Conservation (phyloP, 2,329 filamentous ascomycete genomes). For the Fusarium euwallaceae region DNA sequence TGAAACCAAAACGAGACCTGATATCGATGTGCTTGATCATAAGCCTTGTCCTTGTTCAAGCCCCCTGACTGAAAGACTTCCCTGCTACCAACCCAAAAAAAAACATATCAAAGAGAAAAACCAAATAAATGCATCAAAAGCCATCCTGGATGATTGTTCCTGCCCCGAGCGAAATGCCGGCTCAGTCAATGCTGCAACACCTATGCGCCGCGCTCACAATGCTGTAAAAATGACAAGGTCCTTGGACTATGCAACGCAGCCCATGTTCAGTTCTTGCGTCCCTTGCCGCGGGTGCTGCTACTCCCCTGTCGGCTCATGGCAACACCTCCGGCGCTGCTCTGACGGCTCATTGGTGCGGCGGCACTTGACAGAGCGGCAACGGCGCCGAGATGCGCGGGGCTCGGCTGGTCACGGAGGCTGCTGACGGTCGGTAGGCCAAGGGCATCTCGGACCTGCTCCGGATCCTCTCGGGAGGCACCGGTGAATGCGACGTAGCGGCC, state of each 20-base stretch:
- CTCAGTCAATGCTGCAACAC: conserved; percentile 24
- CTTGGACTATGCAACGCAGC: conserved; percentile 7
- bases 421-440: conserved; percentile 62
- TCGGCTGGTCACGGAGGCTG: conserved; percentile 58
- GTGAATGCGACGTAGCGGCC: conserved; percentile 64
- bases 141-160: conserved; percentile 5
- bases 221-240: conserved; percentile 39
- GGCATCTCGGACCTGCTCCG: conserved; percentile 63
- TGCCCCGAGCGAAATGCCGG: neutral
- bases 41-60: conserved; percentile 4
- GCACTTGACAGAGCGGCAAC: conserved; percentile 49
- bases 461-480: conserved; percentile 60
- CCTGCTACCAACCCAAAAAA: conserved; percentile 17
- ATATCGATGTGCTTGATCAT: conserved; percentile 5
- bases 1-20: conserved; percentile 24
- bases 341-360: conserved; percentile 66
- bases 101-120: conserved; percentile 9
- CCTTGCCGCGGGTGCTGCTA: conserved; percentile 63
- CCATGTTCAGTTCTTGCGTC: conserved; percentile 51
- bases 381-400: conserved; percentile 44
- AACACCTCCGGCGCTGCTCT: conserved; percentile 67
- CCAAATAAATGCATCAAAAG: conserved; percentile 26
- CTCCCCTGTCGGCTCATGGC: conserved; percentile 70
- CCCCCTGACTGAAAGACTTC: conserved; percentile 6
- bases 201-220: conserved; percentile 49